Evolutionary conservation across 352 stramenopile species (phyloP), one percentile per base, ranked within the genome.

Genomic region (Phytophthora pisi): DNA sequence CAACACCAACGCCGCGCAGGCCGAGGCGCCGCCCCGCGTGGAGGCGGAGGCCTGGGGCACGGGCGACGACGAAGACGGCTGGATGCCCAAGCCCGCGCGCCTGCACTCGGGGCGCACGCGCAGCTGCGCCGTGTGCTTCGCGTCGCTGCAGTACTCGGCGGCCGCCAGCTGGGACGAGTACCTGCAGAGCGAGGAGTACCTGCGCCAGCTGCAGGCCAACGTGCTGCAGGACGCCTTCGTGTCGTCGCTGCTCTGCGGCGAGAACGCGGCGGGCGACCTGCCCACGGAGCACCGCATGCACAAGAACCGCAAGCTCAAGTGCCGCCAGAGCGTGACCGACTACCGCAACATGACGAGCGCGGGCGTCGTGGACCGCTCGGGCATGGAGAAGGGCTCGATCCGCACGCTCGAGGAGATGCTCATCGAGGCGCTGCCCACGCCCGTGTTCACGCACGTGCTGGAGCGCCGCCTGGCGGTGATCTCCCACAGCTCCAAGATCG

Each of bases 201-300:
- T 96, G 40, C 45, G 61, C 3, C 83, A 78, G 18, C 72, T 96
- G n/a, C 87, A 93, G 52, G 64, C 76, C 20, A 95, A 93, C 43
- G 58, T 95, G 40, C 69, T 92, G 18, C 79, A 91, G 23, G 89
- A 96, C 58, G 69, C 75, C 3, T 96, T 95, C 56, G 83, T 96
- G 31, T 90, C 82, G 13, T 82, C 78, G 1, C 59, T 96, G 9
- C 89, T 96, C 24, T 96, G 89, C 38, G 87, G 87, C 0, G 85
- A 94, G 36, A 90, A 73, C 61, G 72, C 77, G 9, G 78, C 74
- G 0, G 86, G 86, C 8, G 89, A 96, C 56, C 49, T 96, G 20
- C 89, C 89, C 1, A 96, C 86, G 1, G 89, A 96, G 61, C 82
- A 95, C 45, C 75, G 89, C 18, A 95, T 96, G 87, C 85, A 94